These are phyloP conservation scores for Metschnikowia lachancei DNA, from an alignment of 805 yeast genomes.

Conservation along the genomic window DNA sequence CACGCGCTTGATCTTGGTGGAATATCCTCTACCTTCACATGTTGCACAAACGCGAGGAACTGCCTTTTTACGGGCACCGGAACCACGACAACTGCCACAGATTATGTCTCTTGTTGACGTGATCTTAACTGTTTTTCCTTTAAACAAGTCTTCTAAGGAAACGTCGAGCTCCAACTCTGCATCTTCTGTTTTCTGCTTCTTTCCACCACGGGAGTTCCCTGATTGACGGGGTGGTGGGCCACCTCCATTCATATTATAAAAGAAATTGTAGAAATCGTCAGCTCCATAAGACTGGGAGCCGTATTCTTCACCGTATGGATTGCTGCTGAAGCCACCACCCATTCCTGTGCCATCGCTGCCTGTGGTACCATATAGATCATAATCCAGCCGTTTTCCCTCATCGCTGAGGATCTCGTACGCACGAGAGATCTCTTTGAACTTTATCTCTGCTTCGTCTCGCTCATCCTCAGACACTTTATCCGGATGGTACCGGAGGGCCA, in stretches of 20 bases:
- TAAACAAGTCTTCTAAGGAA: constrained; percentile 69
- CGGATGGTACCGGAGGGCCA: constrained; percentile 84
- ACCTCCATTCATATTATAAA: constrained; percentile 41
- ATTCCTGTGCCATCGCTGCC: constrained; percentile 24
- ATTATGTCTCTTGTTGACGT: constrained; percentile 68
- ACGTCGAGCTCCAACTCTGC: constrained; percentile 65
- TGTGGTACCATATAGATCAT: constrained; percentile 54
- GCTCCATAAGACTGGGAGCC: constrained; percentile 46
- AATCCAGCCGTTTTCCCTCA: constrained; percentile 55
- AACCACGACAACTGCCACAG: constrained; percentile 72
- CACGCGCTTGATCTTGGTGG: constrained; percentile 57
- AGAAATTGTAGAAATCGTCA: constrained; percentile 78
- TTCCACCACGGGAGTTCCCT: background rate
- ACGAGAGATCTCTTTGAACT: constrained; percentile 77
- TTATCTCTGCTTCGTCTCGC: constrained; percentile 67
- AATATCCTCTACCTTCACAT: constrained; percentile 73
- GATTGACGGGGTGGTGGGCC: constrained; percentile 5
- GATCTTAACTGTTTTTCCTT: constrained; percentile 76
- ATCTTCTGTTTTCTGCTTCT: constrained; percentile 52
- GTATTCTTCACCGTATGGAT: constrained; percentile 36
- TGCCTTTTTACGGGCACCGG: constrained; percentile 67
- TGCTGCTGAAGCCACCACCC: constrained; percentile 26
- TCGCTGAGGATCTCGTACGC: constrained; percentile 85
- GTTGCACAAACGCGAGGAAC: constrained; percentile 52
- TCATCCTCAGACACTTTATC: constrained; percentile 75